A percentile compares a stretch with the other conserved stretches of the same genome.
phyloP scores from a whole-genome alignment of 306 rosid genomes.

The Malus domestica region ASM211411v1 NC_041790.1:5152001-5152500 shows the following conservation, averaged over 20 bases:
- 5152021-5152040: no score
- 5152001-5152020: not conserved
- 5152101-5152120: rapidly evolving
- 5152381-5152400: not conserved
- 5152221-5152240: not conserved
- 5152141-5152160: rapidly evolving
- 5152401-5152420: not conserved
- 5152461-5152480: rapidly evolving
- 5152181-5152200: not conserved
- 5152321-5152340: slow-evolving; percentile 8
- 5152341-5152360: slow-evolving; percentile 8
- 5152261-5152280: not conserved
- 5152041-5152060: no score
- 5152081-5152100: rapidly evolving
- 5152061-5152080: rapidly evolving
- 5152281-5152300: not conserved
- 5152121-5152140: no score
- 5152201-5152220: not conserved
- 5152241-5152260: not conserved
- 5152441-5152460: no score
- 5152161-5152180: no score
- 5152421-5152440: no score
- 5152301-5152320: slow-evolving; percentile 1
- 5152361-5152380: not conserved
- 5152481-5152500: not conserved